A percentile compares a stretch with the other conserved stretches of the same genome.
These are phyloP conservation scores for Xylaria cubensis DNA, from an alignment of 495 filamentous ascomycete species.

Conservation along the genomic window DNA sequence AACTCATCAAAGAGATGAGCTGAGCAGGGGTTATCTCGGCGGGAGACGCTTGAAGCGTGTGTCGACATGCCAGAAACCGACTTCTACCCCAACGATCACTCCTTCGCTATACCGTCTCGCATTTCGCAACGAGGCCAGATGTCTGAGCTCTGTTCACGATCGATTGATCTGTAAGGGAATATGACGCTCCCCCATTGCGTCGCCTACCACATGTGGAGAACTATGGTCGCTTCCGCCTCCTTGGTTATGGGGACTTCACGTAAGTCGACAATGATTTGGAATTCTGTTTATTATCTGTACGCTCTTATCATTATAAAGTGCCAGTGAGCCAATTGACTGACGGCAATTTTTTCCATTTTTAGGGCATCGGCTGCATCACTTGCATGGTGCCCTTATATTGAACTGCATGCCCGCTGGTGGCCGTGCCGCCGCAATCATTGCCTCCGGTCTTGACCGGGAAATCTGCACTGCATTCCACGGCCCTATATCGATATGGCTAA, in stretches of 20 bases:
- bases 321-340: constrained; percentile 20
- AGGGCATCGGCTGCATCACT: background rate
- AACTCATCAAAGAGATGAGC: constrained; percentile 57
- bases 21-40: constrained; percentile 35
- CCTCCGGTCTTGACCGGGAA: constrained; percentile 25
- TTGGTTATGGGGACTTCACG: constrained; percentile 1
- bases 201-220: constrained; percentile 4
- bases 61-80: background rate
- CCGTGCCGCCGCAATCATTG: constrained; percentile 14
- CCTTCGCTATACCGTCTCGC: background rate
- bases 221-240: constrained; percentile 11
- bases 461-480: background rate
- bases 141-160: constrained; percentile 3
- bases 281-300: constrained; percentile 22
- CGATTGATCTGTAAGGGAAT: constrained; percentile 6
- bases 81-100: background rate
- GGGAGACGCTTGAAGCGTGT: background rate
- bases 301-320: constrained; percentile 12
- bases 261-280: constrained; percentile 27
- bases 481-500: constrained; percentile 12
- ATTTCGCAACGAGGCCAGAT: background rate
- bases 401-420: constrained; percentile 13
- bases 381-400: constrained; percentile 23
- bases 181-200: constrained; percentile 1
- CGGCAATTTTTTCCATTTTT: constrained; percentile 20